Base-by-base conservation (phyloP, 352 stramenopile species). In the Globisporangium rhizosaccharum region DNA sequence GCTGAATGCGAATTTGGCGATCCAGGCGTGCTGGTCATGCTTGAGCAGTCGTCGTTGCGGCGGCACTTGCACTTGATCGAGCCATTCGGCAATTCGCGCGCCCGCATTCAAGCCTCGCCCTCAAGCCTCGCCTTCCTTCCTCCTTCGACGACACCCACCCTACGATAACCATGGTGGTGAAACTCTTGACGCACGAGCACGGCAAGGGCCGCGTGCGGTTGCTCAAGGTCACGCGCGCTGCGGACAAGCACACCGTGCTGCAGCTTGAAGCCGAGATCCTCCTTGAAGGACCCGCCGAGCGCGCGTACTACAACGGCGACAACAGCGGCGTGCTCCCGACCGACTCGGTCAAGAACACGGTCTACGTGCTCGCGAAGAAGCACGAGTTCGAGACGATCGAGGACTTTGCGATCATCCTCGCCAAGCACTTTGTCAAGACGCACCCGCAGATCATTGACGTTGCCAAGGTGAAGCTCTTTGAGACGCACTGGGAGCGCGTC, bases 331-430 rank as follows among this genome's bases (percentile, higher is more conserved):
- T 96, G 62, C 69, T 96, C 47, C 82, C 87, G 46, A 96, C 88
- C 7, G 88, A 96, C 68, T 95, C 88, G 59, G 74, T 93, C 69
- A 96, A 96, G 75, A 96, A 96, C 69, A 94, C 87, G 41, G 82
- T 96, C 30, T 96, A 94, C 67, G 81, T 88, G 58, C 51, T 96
- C 42, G 87, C 85, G 41, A 96, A 94, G 78, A 80, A 90, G 63
- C 81, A 91, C 69, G 76, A 90, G 67, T 94, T 96, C 61, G 80
- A 79, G 12, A 86, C 79, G 66, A 85, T 90, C 57, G 88, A 96
- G 68, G 82, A 94, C 55, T 96, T 96, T 73, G 85, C 69, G 45
- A 65, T 95, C 61, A 85, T 94, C 55, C 56, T 96, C 51, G 82
- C 82, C 57, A 92, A 88, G 67, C 88, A 96, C 76, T 97, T 96